phyloP scores from a whole-genome alignment of 2,329 filamentous ascomycete genomes.

The Ophiocordyceps camponoti-rufipedis region DNA sequence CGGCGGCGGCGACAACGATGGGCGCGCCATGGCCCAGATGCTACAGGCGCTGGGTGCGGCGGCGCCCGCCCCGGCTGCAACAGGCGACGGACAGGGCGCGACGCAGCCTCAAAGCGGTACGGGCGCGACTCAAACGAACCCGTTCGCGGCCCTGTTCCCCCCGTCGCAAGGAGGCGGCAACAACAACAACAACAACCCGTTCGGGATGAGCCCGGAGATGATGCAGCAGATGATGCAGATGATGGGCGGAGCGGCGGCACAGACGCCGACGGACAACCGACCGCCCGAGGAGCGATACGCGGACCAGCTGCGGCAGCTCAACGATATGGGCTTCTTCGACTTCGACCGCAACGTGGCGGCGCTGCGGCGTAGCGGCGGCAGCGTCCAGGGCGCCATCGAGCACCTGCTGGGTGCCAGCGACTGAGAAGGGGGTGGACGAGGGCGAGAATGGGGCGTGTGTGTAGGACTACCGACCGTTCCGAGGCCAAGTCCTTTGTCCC shows the following conservation, averaged over 20 bases:
- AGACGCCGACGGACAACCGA: constrained; percentile 56
- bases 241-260: constrained; percentile 19
- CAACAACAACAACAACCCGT: constrained; percentile 18
- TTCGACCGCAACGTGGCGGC: constrained; percentile 88
- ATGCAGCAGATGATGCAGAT: constrained; percentile 36
- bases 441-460: not conserved
- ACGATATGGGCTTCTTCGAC: constrained; percentile 98
- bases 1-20: constrained; percentile 4
- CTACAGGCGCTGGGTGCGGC: constrained; percentile 8
- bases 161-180: constrained; percentile 10
- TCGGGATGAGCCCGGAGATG: constrained; percentile 34
- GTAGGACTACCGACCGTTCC: not conserved
- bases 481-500: not conserved
- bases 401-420: constrained; percentile 35
- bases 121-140: constrained; percentile 29
- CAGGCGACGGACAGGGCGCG: constrained; percentile 8
- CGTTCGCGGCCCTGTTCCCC: constrained; percentile 47
- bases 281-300: constrained; percentile 90
- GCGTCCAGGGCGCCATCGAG: constrained; percentile 81
- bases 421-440: constrained; percentile 1
- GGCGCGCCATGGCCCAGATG: constrained; percentile 9
- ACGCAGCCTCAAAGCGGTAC: constrained; percentile 7
- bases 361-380: constrained; percentile 73
- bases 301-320: constrained; percentile 76
- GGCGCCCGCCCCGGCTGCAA: constrained; percentile 12